Evolutionary conservation across 2,329 filamentous ascomycete genomes (phyloP), one percentile per base, ranked within the genome.

Genomic region (Aspergillus sp.): DNA sequence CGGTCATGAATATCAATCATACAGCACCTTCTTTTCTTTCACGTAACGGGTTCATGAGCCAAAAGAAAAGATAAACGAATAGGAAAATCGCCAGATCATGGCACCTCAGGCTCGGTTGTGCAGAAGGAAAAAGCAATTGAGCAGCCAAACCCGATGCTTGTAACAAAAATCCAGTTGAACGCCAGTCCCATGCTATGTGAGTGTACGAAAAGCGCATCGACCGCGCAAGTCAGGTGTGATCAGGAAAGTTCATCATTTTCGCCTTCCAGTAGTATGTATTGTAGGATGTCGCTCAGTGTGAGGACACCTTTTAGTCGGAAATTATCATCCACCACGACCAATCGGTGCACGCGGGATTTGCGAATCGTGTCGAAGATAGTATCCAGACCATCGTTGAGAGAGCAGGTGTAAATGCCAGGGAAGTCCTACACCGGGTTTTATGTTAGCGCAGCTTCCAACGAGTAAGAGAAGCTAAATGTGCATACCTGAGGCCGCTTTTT

Each of bases 361-460:
- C 94, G 90, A 67, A 99, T 91, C 1, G 95, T 98, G 75, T 97
- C 93, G 74, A 98, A 98, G 67, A 99, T 95, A 11, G 93, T 94
- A 73, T 96, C 94, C 53, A 99, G 84, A 57, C 93, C 88, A 76
- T 99, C 95, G 63, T 96, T 89, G 63, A 95, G 84, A 50, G 89
- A 91, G 80, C 95, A 99, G 0, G 94, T 98, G 77, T 97, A 98
- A 64, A 99, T 98, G 49, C 96, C 95, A 0, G 92, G 90, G 71
- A 96, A 97, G 68, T 97, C 94, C 84, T 88, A 62, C 4, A 22
- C 14, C 7, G 12, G 7, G 36, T 6, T 45, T 32, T 26, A n/a
- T 31, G 52, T 67, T 36, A 61, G 55, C 57, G 49, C 51, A 18
- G 6, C 54, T 46, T 18, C 26, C 55, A 57, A 55, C 22, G 57